Percentiles rank a stretch among this genome's conserved stretches.
Evolutionary conservation across 73 alveolate genomes (phyloP).

Genomic region (Stentor roeselii): DNA sequence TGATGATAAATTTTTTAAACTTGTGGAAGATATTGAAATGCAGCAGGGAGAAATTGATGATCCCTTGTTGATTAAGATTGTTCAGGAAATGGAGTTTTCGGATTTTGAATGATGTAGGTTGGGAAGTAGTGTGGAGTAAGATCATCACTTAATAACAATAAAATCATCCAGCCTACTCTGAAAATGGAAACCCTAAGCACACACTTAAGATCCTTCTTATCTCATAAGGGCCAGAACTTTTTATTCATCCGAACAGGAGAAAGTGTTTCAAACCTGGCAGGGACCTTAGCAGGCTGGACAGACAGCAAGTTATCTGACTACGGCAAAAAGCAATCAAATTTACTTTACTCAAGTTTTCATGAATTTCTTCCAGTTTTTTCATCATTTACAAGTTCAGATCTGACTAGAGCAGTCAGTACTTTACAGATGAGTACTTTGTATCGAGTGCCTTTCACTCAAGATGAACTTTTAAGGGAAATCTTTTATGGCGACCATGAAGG

Average conservation of each 20-base stretch:
- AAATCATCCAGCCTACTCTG: too few relatives aligned
- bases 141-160: too few relatives aligned
- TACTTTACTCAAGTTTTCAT: constrained; percentile 33
- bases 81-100: background rate
- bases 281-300: constrained; percentile 69
- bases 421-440: constrained; percentile 56
- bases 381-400: constrained; percentile 39
- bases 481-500: constrained; percentile 70
- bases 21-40: background rate
- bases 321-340: constrained; percentile 60
- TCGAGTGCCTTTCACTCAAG: constrained; percentile 29
- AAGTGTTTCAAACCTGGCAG: constrained; percentile 39
- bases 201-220: background rate
- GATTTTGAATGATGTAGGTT: too few relatives aligned
- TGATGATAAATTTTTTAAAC: background rate
- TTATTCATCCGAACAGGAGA: constrained; percentile 16
- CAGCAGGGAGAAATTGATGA: background rate
- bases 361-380: constrained; percentile 17
- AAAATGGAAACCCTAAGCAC: background rate
- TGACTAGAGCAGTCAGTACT: constrained; percentile 42
- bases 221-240: background rate
- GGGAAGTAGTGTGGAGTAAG: too few relatives aligned
- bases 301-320: constrained; percentile 49
- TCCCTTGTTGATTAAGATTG: background rate
- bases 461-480: constrained; percentile 47